phyloP scores from a whole-genome alignment of 1,284 basidiomycete species.

The Pseudozyma thailandica region DNA sequence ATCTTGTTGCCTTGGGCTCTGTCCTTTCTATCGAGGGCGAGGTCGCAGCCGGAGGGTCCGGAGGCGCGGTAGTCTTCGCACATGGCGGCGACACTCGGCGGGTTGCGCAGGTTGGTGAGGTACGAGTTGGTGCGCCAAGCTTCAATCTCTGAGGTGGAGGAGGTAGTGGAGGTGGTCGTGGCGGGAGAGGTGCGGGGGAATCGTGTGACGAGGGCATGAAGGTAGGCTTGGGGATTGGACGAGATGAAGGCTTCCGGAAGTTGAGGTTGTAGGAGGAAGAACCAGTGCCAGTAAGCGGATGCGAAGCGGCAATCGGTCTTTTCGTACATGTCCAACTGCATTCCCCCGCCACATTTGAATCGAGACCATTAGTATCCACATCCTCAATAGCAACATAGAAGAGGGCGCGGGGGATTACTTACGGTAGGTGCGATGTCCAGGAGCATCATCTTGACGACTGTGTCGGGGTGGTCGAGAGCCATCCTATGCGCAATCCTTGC shows the following conservation, averaged over 20 bases:
- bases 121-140: constrained; percentile 16
- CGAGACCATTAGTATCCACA: not conserved
- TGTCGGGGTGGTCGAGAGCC: constrained; percentile 66
- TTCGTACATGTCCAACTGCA: constrained; percentile 67
- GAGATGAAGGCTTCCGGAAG: constrained; percentile 68
- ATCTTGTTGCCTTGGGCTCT: constrained; percentile 60
- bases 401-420: not conserved
- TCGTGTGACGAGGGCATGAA: constrained; percentile 53
- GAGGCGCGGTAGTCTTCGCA: constrained; percentile 70
- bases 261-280: constrained; percentile 68
- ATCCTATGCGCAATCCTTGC: constrained; percentile 69
- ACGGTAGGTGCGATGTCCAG: constrained; percentile 63
- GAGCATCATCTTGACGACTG: constrained; percentile 65
- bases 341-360: not conserved
- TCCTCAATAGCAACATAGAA: not conserved
- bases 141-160: not conserved
- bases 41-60: constrained; percentile 65
- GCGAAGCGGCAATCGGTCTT: constrained; percentile 65
- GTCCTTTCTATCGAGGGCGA: constrained; percentile 66
- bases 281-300: constrained; percentile 67
- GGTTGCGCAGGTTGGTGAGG: constrained; percentile 19
- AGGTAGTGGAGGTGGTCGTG: not conserved
- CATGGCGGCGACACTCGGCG: constrained; percentile 26
- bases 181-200: constrained; percentile 18
- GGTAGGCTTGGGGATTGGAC: constrained; percentile 64